phyloP scores from a whole-genome alignment of 306 rosid genomes.

The Sesbania bispinosa region DNA sequence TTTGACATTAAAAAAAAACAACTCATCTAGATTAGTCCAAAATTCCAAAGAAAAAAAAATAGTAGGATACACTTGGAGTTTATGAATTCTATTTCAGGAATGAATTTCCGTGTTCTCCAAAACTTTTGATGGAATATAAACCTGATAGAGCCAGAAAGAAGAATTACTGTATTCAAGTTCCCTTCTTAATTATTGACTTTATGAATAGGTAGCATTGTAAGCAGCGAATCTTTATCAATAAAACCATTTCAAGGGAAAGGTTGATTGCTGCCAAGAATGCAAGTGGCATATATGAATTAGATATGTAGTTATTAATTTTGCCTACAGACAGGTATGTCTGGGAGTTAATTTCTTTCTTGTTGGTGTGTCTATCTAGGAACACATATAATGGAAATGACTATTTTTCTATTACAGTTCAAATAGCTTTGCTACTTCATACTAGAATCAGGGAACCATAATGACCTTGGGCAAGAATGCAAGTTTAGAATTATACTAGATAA shows the following conservation, averaged over 20 bases:
- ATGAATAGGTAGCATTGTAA: neutral
- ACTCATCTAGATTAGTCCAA: conserved; percentile 7
- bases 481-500: neutral
- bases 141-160: no score
- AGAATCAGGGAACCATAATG: neutral
- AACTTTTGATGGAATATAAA: no score
- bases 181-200: no score
- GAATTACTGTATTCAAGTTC: no score
- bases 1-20: neutral
- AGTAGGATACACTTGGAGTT: neutral
- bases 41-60: conserved; percentile 2
- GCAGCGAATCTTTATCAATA: neutral
- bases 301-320: neutral
- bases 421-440: neutral
- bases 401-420: neutral
- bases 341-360: neutral
- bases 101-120: no score
- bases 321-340: neutral
- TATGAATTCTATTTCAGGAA: no score
- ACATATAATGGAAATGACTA: neutral
- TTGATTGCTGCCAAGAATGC: conserved; percentile 11
- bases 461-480: neutral
- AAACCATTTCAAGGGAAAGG: no score
- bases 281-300: neutral
- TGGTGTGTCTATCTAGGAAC: neutral